A percentile compares a stretch with the other conserved stretches of the same genome.
Evolutionary conservation across 2,329 filamentous ascomycete species (phyloP).

Genomic region (Pestalotiopsis sp.): DNA sequence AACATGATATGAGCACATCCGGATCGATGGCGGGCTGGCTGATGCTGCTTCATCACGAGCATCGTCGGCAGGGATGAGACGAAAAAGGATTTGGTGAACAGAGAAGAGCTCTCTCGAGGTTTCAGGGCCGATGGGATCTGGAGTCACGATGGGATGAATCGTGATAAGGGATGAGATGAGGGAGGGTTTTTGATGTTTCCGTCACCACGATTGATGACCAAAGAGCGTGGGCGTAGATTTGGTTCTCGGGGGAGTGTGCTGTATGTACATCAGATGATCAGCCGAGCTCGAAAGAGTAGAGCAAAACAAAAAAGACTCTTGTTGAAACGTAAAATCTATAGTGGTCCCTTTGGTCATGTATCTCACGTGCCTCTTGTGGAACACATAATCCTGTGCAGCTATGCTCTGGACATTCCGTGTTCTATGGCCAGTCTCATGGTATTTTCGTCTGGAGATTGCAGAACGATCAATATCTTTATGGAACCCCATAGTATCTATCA

Average conservation of each 20-base stretch:
- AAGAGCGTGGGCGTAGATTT: neutral
- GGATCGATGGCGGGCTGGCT: neutral
- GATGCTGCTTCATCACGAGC: no score
- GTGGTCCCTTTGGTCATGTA: neutral
- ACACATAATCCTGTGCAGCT: neutral
- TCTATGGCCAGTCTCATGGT: no score
- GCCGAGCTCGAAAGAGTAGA: conserved; percentile 1
- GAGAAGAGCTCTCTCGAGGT: neutral
- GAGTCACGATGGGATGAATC: neutral
- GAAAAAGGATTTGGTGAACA: no score
- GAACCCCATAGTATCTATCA: no score
- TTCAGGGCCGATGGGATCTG: neutral
- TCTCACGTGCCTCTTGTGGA: neutral
- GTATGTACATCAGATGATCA: neutral
- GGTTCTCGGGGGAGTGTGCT: neutral
- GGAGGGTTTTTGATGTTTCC: neutral
- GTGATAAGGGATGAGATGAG: neutral
- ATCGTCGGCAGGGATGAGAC: neutral
- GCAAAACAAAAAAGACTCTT: neutral
- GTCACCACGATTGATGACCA: neutral
- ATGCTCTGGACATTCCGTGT: neutral
- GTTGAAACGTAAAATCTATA: neutral
- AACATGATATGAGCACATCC: neutral
- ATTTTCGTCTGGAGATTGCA: no score
- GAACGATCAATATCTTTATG: no score